phyloP scores from a whole-genome alignment of 306 rosid species.

The Notholithocarpus densiflorus region DNA sequence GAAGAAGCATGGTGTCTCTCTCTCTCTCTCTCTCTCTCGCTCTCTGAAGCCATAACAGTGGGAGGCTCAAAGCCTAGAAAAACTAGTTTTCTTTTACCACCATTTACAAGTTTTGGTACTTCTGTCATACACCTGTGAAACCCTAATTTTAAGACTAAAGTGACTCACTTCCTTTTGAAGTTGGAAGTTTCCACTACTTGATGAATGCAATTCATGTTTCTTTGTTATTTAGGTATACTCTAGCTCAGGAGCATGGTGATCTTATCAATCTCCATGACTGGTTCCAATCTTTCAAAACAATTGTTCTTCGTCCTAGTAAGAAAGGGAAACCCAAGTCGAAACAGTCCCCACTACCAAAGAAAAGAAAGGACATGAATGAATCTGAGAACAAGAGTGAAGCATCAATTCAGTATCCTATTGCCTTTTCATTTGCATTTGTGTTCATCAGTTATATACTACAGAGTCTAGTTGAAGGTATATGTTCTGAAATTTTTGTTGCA shows the following conservation, averaged over 20 bases:
- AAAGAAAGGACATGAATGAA: slow-evolving; percentile 46
- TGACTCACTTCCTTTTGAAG: not conserved
- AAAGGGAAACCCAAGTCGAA: slow-evolving; percentile 57
- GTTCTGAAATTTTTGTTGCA: not conserved
- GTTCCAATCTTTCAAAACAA: slow-evolving; percentile 78
- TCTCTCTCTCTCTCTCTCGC: not conserved
- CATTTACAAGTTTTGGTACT: not conserved
- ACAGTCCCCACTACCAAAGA: slow-evolving; percentile 61
- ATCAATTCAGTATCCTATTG: slow-evolving; percentile 83
- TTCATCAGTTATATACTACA: not conserved
- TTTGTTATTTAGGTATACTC: slow-evolving; percentile 50
- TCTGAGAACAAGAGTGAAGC: slow-evolving; percentile 61
- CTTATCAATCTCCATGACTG: slow-evolving; percentile 94
- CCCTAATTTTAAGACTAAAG: not conserved
- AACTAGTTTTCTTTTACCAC: not conserved
- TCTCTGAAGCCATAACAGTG: not conserved
- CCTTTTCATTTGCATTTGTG: slow-evolving; percentile 6
- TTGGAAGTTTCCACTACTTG: not conserved
- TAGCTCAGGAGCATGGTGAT: slow-evolving; percentile 96
- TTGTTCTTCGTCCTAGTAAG: slow-evolving; percentile 36
- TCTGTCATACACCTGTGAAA: not conserved
- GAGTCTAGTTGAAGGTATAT: not conserved
- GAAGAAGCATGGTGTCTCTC: too few relatives aligned
- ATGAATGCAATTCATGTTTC: slow-evolving; percentile 14
- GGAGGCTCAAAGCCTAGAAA: not conserved